Evolutionary conservation across 2,329 filamentous ascomycete genomes (phyloP).

Genomic region (Penicillium sclerotigenum): DNA sequence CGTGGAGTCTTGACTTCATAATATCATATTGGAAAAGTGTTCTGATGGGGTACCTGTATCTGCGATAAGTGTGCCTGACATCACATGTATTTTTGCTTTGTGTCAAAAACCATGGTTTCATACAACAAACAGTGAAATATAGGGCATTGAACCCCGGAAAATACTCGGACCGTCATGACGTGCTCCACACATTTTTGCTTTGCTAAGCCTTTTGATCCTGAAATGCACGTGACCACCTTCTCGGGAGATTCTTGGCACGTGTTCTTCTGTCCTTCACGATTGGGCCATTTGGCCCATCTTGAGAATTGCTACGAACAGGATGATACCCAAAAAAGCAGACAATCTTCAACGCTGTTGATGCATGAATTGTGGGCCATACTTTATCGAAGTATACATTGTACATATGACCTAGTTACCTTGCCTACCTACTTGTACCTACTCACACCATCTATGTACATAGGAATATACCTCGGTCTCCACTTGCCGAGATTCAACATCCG

Average conservation of each 20-base stretch:
- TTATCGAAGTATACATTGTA: not conserved
- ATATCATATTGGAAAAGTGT: not conserved
- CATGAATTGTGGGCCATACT: no score
- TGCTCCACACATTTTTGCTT: no score
- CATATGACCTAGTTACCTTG: no score
- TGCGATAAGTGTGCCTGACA: not conserved
- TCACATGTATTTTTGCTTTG: no score
- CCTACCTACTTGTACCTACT: not conserved
- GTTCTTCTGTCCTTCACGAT: no score
- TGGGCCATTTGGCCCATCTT: no score
- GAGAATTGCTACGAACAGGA: not conserved
- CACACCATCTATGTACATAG: not conserved
- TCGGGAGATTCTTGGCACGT: slow-evolving; percentile 11
- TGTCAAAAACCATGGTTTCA: no score
- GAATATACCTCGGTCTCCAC: not conserved
- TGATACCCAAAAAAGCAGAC: no score
- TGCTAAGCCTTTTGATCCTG: slow-evolving; percentile 9
- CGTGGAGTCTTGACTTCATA: not conserved
- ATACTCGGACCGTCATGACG: no score
- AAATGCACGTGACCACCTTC: not conserved
- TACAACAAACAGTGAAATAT: no score
- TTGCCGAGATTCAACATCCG: not conserved
- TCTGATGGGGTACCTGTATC: not conserved
- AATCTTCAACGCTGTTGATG: no score
- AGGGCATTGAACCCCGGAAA: no score